Evolutionary conservation across 345 rosid genomes (phyloP), one percentile per base, ranked within the genome.

Genomic region (Sisymbrium irio): DNA sequence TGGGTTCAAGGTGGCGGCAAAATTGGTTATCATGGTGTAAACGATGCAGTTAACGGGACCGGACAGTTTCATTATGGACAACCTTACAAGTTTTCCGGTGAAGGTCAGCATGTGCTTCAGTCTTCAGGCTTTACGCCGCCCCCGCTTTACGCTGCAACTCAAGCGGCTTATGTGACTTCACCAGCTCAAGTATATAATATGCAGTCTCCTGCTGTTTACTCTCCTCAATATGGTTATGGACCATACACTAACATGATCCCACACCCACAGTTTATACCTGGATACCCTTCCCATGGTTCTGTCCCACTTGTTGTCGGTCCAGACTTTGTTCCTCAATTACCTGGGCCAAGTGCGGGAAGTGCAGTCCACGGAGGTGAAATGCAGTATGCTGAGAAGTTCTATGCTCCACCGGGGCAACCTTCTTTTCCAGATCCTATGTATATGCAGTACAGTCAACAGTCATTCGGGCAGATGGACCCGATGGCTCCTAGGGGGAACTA

Each of bases 51-150:
- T 18, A 13, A 37, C 8, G 81, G 83, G 62, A 69, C 62, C 11
- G 78, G 83, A 67, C 88, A 78, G 71, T 74, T 69, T 58, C 73
- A 62, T 14, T 81, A 81, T 62, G 56, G 40, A 36, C 40, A 9
- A 36, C 12, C 40, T 36, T 36, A 9, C 40, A 36, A 36, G 40
- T 9, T 36, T 36, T 36, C 12, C 12, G 40, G 40, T 36, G 40
- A 36, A 0, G 75, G 77, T 51, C 85, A 78, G 78, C 84, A 77
- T 13, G 69, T 81, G 58, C 75, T 83, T 37, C 90, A 86, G 74
- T 83, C 86, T 62, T 81, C 86, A 53, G 86, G 90, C 25, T 81
- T 84, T 72, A 83, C 86, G 2, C 75, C 72, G 64, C 71, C 85
- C 55, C 80, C 72, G 15, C 67, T 75, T 18, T 84, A 82, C 69